phyloP scores from a whole-genome alignment of 768 basidiomycete genomes.

The Hebeloma cylindrosporum region DNA sequence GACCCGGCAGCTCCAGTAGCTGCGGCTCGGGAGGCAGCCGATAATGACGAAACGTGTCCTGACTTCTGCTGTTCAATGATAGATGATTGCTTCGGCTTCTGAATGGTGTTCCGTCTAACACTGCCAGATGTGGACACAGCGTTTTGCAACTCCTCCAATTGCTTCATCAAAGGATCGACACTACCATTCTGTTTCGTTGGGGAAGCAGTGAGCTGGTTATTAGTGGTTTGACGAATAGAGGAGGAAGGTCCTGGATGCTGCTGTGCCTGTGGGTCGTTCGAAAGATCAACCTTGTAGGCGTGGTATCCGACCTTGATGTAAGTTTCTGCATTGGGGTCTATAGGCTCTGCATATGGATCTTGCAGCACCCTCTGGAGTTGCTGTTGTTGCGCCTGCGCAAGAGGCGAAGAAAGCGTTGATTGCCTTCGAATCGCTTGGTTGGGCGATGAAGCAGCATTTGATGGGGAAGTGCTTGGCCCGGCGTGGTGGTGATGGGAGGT shows the following conservation, averaged over 20 bases:
- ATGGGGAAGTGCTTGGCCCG: slow-evolving; percentile 10
- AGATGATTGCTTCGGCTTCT: slow-evolving; percentile 27
- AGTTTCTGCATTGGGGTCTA: slow-evolving; percentile 63
- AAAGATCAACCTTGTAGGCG: slow-evolving; percentile 66
- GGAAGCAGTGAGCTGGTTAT: too few species aligned
- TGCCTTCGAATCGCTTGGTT: slow-evolving; percentile 25
- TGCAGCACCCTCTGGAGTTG: slow-evolving; percentile 34
- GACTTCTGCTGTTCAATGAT: slow-evolving; percentile 22
- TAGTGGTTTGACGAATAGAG: slow-evolving; percentile 14
- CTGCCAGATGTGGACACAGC: slow-evolving; percentile 46
- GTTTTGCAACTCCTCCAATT: slow-evolving; percentile 60
- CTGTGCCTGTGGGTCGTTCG: slow-evolving; percentile 70
- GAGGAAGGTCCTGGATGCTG: slow-evolving; percentile 25
- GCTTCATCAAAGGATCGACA: slow-evolving; percentile 66
- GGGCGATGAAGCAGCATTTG: slow-evolving; percentile 21
- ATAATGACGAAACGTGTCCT: slow-evolving; percentile 25
- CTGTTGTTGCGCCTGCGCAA: slow-evolving; percentile 25
- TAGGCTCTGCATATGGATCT: slow-evolving; percentile 56
- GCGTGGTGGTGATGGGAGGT: slow-evolving; percentile 8
- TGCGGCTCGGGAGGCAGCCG: slow-evolving; percentile 19
- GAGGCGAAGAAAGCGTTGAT: slow-evolving; percentile 21
- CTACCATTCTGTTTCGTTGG: slow-evolving; percentile 32
- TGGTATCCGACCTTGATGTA: slow-evolving; percentile 71
- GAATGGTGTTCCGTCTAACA: slow-evolving; percentile 45
- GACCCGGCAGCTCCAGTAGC: slow-evolving; percentile 20